Evolutionary conservation across 352 stramenopile species (phyloP), one percentile per base, ranked within the genome.

Genomic region (Pythium plurisporium): DNA sequence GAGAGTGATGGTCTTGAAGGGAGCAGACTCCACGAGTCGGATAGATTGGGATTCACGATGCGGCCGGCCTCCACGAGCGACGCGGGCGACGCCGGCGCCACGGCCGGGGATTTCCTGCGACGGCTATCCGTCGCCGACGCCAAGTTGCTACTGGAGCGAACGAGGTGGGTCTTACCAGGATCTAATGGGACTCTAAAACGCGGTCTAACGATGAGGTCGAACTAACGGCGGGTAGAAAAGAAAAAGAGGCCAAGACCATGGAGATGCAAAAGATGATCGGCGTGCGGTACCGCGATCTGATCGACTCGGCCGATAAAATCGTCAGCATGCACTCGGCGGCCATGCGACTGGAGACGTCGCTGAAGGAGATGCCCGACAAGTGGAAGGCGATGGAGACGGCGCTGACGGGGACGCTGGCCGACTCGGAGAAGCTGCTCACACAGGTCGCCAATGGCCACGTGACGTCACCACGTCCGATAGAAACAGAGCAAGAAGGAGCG

Each of bases 261-360:
- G 85, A 96, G 59, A 94, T 97, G 83, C 89, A 96, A 59, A 88
- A 88, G 56, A 97, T 97, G 88, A 96, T 97, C 31, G 82, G 89
- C 34, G 92, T 95, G 34, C 69, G 89, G 5, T 97, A 97, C 44
- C 88, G 94, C 27, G 89, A 97, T 55, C 71, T 97, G 12, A 97
- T 97, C 59, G 88, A 97, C 55, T 96, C 89, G 29, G 90, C 90
- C 1, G 90, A 97, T 69, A 91, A 91, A 62, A 96, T 97, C 43
- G 80, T 96, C 12, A 94, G 74, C 30, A 97, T 97, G 90, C 87
- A 96, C 59, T 91, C 93, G 52, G 81, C 82, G 2, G 83, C 86
- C 11, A 61, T 94, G 54, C 75, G 75, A n/a, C 74, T 95, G 15
- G 83, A 92, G 42, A 69, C 76, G 31, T 87, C 83, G 15, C 68